Evolutionary conservation across 2,329 filamentous ascomycete species (phyloP), one percentile per base, ranked within the genome.

Genomic region (Aspergillus ruber): DNA sequence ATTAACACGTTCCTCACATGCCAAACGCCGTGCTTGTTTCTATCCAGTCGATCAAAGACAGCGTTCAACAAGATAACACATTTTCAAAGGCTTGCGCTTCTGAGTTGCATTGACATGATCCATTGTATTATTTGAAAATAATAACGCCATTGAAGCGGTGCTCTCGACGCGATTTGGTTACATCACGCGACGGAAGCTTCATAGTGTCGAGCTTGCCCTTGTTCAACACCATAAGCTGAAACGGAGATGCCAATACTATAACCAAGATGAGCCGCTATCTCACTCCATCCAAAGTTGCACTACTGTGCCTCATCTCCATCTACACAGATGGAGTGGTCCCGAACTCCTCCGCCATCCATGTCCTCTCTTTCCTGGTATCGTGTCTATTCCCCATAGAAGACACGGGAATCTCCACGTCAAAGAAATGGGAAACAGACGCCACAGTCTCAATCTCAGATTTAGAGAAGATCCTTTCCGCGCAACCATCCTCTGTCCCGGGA

Each of bases 251-350:
- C 9, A 43, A 43, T 18, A 21, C n/a, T 20, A 25, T 17, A 27
- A 23, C 6, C 50, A 62, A 50, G 45, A 94, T 91, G 85, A 80
- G 85, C 59, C 85, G 86, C 48, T 95, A 86, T 67, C 78, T 97
- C 41, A 95, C 88, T n/a, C 88, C 91, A 10, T 84, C 88, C 56
- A 95, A 93, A 65, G 80, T 97, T 56, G 85, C 86, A 61, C 77
- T 96, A 20, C 78, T 97, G 47, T 81, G 83, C 46, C 79, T 98
- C 45, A 79, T 93, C 45, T 82, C 89, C 58, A 77, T 96, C 46
- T 97, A 98, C 68, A 81, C 82, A 33, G 83, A 86, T 54, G 83
- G 82, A 18, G 74, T 77, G 2, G 78, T 90, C 13, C 84, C 86
- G 2, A 82, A 79, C 50, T 76, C 80, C 43, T 83, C 85, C n/a